Base-by-base conservation (phyloP, 176 grass and related monocot species). In the Juncus inflexus region DNA sequence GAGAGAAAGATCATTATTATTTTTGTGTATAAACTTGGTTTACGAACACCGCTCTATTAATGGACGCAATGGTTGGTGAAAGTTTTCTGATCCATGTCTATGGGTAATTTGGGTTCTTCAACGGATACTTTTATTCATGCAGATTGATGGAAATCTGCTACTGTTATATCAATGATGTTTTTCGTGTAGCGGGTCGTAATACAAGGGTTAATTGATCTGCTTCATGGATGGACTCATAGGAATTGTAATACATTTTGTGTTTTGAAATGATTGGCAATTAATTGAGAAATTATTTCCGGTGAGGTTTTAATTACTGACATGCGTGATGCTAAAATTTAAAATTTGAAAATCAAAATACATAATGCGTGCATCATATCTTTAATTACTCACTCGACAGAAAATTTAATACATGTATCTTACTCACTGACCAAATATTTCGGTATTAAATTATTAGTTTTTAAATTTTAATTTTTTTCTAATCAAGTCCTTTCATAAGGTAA, bases 121-220 rank as follows among this genome's bases (percentile, higher is more conserved):
- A 69, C 66, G 66, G 66, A 69, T 69, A 69, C 66, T 41, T 69
- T 67, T 40, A 67, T 37, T 67, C 19, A 35, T 9, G 9, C 3
- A 37, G 47, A 51, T 53, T 7, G 9, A 4, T 15, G 5, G 36
- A 54, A 9, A 66, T 40, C 54, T 6, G 10, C 50, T 6, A 28
- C 39, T 19, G 50, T 40, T 9, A 52, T 55, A 36, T 0, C 9
- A 6, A 2, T 39, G 39, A 12, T 42, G 3, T 69, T 0, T 15
- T 56, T 56, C 4, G 11, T 69, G 10, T 57, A 53, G 66, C 52
- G 66, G 52, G 3, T 57, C 37, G 6, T 5, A 54, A 54, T 41
- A 19, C 39, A 6, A 57, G 2, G 1, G 9, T 4, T 69, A 38
- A 40, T 55, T 39, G 12, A 69, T 35, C 66, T 50, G 66, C 52